Evolutionary conservation across 768 basidiomycete genomes (phyloP).

Genomic region (Russula emetica): DNA sequence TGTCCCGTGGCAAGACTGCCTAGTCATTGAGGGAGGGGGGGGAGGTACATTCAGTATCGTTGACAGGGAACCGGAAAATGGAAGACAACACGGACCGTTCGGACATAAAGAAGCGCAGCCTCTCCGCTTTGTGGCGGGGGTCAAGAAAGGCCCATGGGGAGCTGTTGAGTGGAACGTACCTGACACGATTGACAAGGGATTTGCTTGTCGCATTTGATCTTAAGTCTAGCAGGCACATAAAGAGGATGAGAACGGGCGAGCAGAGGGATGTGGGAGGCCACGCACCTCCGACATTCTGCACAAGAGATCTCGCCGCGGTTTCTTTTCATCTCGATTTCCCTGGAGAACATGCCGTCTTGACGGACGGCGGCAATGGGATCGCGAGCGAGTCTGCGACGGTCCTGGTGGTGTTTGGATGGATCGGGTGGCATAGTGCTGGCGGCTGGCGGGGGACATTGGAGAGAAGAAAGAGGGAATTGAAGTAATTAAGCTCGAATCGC

Average conservation of each 20-base stretch:
- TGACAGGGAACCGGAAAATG: slow-evolving; percentile 22
- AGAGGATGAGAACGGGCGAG: background rate
- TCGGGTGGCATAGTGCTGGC: slow-evolving; percentile 50
- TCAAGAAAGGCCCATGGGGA: background rate
- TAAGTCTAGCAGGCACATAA: slow-evolving; percentile 42
- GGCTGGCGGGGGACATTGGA: slow-evolving; percentile 6
- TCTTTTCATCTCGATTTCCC: slow-evolving; percentile 71
- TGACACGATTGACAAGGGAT: slow-evolving; percentile 76
- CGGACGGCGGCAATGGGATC: slow-evolving; percentile 49
- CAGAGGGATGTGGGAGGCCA: slow-evolving; percentile 32
- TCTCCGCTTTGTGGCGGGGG: slow-evolving; percentile 42
- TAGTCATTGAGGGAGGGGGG: slow-evolving; percentile 32
- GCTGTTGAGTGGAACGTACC: slow-evolving; percentile 37
- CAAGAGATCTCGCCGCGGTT: slow-evolving; percentile 72
- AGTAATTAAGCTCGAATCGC: slow-evolving; percentile 18
- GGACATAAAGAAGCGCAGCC: slow-evolving; percentile 70
- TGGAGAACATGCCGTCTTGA: slow-evolving; percentile 50
- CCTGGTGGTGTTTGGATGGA: slow-evolving; percentile 43
- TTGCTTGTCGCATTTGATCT: slow-evolving; percentile 81
- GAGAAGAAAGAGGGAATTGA: slow-evolving; percentile 13
- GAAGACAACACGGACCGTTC: slow-evolving; percentile 46
- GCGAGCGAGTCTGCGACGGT: slow-evolving; percentile 44
- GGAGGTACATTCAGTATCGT: background rate
- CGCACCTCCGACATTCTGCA: slow-evolving; percentile 75
- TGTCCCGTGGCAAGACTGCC: slow-evolving; percentile 77